phyloP scores from a whole-genome alignment of 768 basidiomycete species.

The Gloeostereum incarnatum region DNA sequence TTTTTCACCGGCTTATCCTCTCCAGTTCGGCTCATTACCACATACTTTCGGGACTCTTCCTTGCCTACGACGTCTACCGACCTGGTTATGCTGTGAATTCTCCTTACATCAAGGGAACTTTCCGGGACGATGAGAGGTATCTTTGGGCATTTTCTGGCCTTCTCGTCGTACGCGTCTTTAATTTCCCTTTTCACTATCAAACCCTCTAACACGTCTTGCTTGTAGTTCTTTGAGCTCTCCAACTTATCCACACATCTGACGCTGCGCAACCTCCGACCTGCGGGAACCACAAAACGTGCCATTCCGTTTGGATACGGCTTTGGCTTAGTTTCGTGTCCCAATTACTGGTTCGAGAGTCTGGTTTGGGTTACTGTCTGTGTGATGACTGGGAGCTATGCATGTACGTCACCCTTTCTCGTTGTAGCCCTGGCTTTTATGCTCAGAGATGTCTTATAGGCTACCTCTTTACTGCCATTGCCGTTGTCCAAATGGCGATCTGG shows the following conservation, averaged over 20 bases:
- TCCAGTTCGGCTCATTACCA: constrained; percentile 86
- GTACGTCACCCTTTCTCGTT: constrained; percentile 31
- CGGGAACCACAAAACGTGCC: constrained; percentile 67
- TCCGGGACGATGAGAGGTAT: constrained; percentile 51
- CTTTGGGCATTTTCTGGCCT: constrained; percentile 62
- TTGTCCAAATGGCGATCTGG: constrained; percentile 75
- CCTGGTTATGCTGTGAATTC: constrained; percentile 66
- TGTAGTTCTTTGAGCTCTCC: constrained; percentile 74
- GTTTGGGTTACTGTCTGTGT: constrained; percentile 62
- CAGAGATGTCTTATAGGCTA: constrained; percentile 28
- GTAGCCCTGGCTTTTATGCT: neutral
- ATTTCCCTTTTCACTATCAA: constrained; percentile 1
- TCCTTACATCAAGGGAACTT: constrained; percentile 50
- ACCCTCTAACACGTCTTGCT: neutral
- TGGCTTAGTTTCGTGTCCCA: constrained; percentile 77
- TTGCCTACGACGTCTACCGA: constrained; percentile 77
- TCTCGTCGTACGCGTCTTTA: constrained; percentile 53
- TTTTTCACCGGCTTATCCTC: neutral
- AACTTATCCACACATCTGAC: constrained; percentile 81
- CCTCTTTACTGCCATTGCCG: constrained; percentile 55
- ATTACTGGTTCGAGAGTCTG: constrained; percentile 88
- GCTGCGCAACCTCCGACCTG: constrained; percentile 75
- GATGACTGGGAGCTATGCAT: constrained; percentile 71
- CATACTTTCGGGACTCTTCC: constrained; percentile 53
- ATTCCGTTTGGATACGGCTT: constrained; percentile 95